These are phyloP conservation scores for Pseudopyricularia cyperi DNA, from an alignment of 2,329 filamentous ascomycete genomes.

Conservation along the genomic window DNA sequence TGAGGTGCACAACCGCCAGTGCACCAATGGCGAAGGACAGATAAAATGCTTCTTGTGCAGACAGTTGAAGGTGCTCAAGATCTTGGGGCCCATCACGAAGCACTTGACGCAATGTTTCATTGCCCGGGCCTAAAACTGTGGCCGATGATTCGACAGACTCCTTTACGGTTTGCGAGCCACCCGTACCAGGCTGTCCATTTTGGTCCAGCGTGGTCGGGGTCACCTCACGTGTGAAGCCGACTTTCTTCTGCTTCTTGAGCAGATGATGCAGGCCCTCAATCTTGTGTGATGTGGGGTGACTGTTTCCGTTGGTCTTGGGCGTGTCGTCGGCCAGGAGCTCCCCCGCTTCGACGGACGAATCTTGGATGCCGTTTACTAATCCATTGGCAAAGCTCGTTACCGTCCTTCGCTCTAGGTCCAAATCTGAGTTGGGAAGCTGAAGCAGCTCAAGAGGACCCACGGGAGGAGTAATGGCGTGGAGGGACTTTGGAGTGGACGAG, in stretches of 20 bases:
- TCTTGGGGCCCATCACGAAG: conserved; percentile 16
- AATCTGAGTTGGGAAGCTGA: conserved; percentile 40
- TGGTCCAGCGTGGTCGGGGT: conserved; percentile 48
- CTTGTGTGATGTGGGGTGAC: neutral
- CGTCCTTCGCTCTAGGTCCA: conserved; percentile 15
- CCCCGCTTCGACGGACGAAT: neutral
- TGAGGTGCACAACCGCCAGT: conserved; percentile 46
- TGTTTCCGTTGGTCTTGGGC: neutral
- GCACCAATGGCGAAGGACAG: conserved; percentile 68
- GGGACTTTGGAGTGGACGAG: neutral
- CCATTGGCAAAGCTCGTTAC: neutral
- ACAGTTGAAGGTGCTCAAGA: conserved; percentile 82
- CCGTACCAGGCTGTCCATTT: conserved; percentile 36
- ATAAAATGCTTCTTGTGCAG: conserved; percentile 84
- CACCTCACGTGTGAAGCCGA: conserved; percentile 56
- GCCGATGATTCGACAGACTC: neutral
- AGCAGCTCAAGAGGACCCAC: conserved; percentile 34
- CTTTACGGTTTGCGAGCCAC: neutral
- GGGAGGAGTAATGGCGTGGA: conserved; percentile 16
- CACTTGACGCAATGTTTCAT: neutral
- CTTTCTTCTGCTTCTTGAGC: conserved; percentile 44
- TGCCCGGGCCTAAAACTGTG: neutral
- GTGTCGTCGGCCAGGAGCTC: neutral
- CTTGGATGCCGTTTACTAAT: neutral
- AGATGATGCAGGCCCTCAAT: neutral